Evolutionary conservation across 2,329 filamentous ascomycete genomes (phyloP), one percentile per base, ranked within the genome.

Genomic region (Dactylella cylindrospora): DNA sequence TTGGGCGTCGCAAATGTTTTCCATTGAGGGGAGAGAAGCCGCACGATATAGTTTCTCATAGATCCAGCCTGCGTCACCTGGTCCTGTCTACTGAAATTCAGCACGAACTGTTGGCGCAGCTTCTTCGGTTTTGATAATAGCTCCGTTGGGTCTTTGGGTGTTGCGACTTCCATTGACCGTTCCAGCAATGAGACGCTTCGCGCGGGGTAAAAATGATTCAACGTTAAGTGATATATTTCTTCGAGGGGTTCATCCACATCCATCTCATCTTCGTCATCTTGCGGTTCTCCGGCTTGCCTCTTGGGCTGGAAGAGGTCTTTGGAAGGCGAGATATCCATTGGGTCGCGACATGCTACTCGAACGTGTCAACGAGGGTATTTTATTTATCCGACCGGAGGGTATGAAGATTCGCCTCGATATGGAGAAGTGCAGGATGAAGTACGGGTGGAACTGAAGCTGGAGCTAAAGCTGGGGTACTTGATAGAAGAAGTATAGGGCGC

Each of bases 181-280:
- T 57, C 32, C 15, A 64, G 26, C 22, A 64, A 46, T 5, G 32
- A 40, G 20, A 57, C 44, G 33, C 51, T 57, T 19, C 31, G 43
- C 9, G 12, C 25, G 6, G 59, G 51, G 29, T 64, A 64, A 22
- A 64, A 64, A 38, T 64, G 39, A 10, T 32, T 13, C 15, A 57
- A 51, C 4, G 59, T 51, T 9, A 55, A 38, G 31, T 64, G 59
- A 36, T 51, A 64, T 51, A 52, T 55, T 32, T 64, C 59, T 33
- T 55, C 59, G 12, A 52, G 26, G n/a, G 32, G 41, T 32, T 49
- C 49, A 28, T 62, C 52, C 20, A 22, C 5, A 23, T 50, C 57
- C 17, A 28, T 20, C 8, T 15, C 15, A 23, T 3, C 25, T 8
- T 46, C 41, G 23, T 49, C 29, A 20, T 43, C 35, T 36, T 36